These are phyloP conservation scores for Xylariaceae sp. DNA, from an alignment of 2,329 filamentous ascomycete species.

Conservation along the genomic window DNA sequence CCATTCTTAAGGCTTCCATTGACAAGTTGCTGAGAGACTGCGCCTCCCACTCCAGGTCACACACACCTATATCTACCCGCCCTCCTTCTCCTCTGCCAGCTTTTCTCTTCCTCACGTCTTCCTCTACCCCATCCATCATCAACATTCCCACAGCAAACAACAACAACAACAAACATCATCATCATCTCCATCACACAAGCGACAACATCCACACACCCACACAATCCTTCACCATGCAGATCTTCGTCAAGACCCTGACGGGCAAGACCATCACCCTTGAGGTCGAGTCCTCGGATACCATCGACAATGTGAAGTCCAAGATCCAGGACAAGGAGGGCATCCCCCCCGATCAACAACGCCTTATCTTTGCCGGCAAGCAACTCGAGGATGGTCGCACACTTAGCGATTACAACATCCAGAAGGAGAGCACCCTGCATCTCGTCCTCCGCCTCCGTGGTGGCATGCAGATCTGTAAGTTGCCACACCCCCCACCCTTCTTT, in stretches of 20 bases:
- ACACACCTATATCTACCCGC: constrained; percentile 19
- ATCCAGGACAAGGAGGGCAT: constrained; percentile 92
- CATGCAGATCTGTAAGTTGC: constrained; percentile 60
- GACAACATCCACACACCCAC: constrained; percentile 17
- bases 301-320: constrained; percentile 85
- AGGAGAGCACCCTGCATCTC: constrained; percentile 67
- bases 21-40: constrained; percentile 21
- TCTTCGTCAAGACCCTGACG: constrained; percentile 97
- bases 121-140: constrained; percentile 12
- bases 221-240: constrained; percentile 67
- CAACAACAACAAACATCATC: constrained; percentile 13
- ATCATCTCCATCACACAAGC: constrained; percentile 12
- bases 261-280: constrained; percentile 85
- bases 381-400: constrained; percentile 50
- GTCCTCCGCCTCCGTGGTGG: constrained; percentile 67
- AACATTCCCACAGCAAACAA: constrained; percentile 1
- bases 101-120: constrained; percentile 9
- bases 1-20: constrained; percentile 31
- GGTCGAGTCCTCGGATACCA: constrained; percentile 73
- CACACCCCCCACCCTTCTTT: background rate
- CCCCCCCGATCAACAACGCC: constrained; percentile 77
- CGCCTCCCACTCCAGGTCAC: constrained; percentile 25
- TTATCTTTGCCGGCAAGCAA: constrained; percentile 68
- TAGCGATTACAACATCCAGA: constrained; percentile 56
- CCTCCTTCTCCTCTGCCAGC: constrained; percentile 11